These are phyloP conservation scores for Microthyrium microscopicum DNA, from an alignment of 2,329 filamentous ascomycete species.

Conservation along the genomic window DNA sequence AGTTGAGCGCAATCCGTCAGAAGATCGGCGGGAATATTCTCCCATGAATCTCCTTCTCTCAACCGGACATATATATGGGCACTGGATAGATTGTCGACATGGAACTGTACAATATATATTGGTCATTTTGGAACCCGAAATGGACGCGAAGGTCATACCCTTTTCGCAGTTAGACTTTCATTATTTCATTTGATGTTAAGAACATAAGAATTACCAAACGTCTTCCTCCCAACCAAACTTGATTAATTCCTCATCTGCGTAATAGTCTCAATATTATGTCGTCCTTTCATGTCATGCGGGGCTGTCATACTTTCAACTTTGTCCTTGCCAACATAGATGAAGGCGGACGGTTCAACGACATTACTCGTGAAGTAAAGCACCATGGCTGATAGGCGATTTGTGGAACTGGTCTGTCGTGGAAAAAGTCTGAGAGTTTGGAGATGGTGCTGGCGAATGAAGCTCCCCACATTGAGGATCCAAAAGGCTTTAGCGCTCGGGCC, in stretches of 20 bases:
- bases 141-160: conserved; percentile 7
- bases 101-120: conserved; percentile 44
- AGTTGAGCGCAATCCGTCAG: conserved; percentile 85
- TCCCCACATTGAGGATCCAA: too few species aligned
- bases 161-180: too few species aligned
- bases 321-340: conserved; percentile 94
- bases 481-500: too few species aligned
- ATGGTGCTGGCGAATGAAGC: too few species aligned
- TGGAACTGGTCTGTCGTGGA: too few species aligned
- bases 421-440: too few species aligned
- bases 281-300: conserved; percentile 7
- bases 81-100: conserved; percentile 92
- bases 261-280: conserved; percentile 1
- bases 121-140: background rate
- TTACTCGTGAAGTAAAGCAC: conserved; percentile 93
- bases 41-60: conserved; percentile 65
- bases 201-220: conserved; percentile 53
- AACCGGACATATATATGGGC: conserved; percentile 92
- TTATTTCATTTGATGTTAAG: conserved; percentile 4
- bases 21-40: conserved; percentile 56
- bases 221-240: conserved; percentile 89
- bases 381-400: too few species aligned
- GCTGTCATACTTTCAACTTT: conserved; percentile 94
- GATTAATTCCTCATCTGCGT: conserved; percentile 84
- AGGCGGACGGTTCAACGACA: conserved; percentile 63